phyloP scores from a whole-genome alignment of 805 yeast species.

The Yamadazyma akitaensis region DNA sequence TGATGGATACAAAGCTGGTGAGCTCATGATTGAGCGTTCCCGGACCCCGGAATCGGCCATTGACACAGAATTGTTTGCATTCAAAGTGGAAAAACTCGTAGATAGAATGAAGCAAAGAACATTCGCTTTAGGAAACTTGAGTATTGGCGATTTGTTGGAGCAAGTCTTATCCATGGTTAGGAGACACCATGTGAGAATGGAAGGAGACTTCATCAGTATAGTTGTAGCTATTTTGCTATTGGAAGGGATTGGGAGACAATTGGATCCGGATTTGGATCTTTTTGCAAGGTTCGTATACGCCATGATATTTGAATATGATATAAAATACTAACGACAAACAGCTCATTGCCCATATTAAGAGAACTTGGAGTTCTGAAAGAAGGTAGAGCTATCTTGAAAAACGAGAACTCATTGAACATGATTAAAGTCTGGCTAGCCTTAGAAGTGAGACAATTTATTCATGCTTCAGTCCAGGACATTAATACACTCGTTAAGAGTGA shows the following conservation, averaged over 20 bases:
- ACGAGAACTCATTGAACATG: conserved; percentile 71
- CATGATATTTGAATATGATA: conserved; percentile 36
- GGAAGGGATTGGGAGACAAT: conserved; percentile 93
- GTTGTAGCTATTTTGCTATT: conserved; percentile 87
- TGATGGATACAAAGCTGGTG: conserved; percentile 94
- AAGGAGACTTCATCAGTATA: conserved; percentile 92
- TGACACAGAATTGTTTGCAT: conserved; percentile 78
- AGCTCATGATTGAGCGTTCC: conserved; percentile 91
- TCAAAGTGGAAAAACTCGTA: conserved; percentile 82
- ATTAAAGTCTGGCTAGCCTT: conserved; percentile 86
- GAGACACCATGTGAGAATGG: conserved; percentile 94
- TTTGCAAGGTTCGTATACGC: conserved; percentile 90
- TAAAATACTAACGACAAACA: conserved; percentile 26
- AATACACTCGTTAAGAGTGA: conserved; percentile 44
- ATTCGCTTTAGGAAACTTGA: conserved; percentile 86
- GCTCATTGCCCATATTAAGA: conserved; percentile 82
- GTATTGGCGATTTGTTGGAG: conserved; percentile 86
- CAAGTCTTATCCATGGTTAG: conserved; percentile 89
- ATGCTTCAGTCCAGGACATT: conserved; percentile 73
- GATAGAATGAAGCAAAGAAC: conserved; percentile 80
- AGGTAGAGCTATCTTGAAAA: conserved; percentile 53
- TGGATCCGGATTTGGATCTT: conserved; percentile 89
- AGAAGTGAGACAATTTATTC: conserved; percentile 83
- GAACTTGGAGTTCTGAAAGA: conserved; percentile 71
- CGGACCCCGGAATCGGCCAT: conserved; percentile 91